Evolutionary conservation across 345 rosid species (phyloP), one percentile per base, ranked within the genome.

Genomic region (Punica granatum): DNA sequence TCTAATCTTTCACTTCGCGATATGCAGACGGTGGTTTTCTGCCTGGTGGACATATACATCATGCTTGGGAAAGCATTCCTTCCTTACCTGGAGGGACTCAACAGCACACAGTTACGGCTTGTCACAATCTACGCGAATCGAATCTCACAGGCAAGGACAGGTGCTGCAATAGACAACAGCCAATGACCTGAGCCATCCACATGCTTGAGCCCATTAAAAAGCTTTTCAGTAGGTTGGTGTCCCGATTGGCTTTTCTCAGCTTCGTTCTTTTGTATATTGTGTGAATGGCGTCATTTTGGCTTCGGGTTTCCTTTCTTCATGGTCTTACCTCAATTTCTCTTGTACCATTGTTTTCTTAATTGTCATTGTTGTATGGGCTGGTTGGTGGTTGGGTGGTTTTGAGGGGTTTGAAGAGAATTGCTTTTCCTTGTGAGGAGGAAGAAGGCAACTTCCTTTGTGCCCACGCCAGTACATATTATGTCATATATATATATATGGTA

Each of bases 1-100:
- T 63, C 37, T 66, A 9, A 6, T 44, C 1, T 67, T 67, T 64
- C 54, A 35, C 59, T 60, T 64, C 66, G 46, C 34, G 32, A 37
- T 76, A 49, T 73, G 69, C 96, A 94, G 99, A 88, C 98, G 1
- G 99, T 94, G 60, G 99, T 94, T 68, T 94, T 94, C 85, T 94
- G 99, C 76, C 79, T 94, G 72, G 99, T 94, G 85, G 99, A 94
- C 74, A 89, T 92, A 54, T 94, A 94, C 53, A 94, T 94, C 63
- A 89, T 94, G 96, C 92, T 94, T 4, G 99, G 99, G 70, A 89
- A 94, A 80, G 86, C 96, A 67, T 94, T 94, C 80, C 83, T 91
- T 75, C 98, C 97, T 1, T 79, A 91, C 85, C 75, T 94, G 90
- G 98, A 89, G 76, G 90, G 96, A 66, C 86, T 94, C 36, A 94